Conservation (phyloP, 352 stramenopile species). For the Phytophthora parvispora region DNA sequence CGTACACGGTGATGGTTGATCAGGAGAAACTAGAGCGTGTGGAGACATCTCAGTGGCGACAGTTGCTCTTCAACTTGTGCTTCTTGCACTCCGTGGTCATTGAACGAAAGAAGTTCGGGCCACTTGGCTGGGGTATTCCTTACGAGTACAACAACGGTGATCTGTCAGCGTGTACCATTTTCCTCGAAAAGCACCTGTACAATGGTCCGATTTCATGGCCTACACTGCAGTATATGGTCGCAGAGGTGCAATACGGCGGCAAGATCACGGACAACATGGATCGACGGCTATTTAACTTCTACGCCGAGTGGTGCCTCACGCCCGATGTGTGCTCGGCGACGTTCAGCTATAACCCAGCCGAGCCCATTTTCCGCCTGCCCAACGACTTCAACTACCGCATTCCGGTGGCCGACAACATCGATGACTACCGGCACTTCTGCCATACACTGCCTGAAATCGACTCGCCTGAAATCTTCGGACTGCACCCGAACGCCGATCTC, state of each 20-base stretch:
- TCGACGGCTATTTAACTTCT: conserved; percentile 98
- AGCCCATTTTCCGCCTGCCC: conserved; percentile 97
- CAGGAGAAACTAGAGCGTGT: conserved; percentile 98
- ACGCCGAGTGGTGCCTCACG: conserved; percentile 98
- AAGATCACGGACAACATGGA: conserved; percentile 99
- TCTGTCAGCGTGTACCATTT: conserved; percentile 98
- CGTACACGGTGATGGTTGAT: conserved; percentile 99
- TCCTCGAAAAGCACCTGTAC: conserved; percentile 99
- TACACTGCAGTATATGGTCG: conserved; percentile 99
- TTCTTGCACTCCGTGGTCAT: conserved; percentile 99
- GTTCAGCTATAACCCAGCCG: conserved; percentile 97
- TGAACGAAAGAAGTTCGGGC: conserved; percentile 99
- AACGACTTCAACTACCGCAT: conserved; percentile 98
- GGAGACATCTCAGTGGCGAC: conserved; percentile 97
- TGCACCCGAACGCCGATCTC: conserved; percentile 99
- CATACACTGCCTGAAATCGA: conserved; percentile 97
- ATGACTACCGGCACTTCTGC: conserved; percentile 97
- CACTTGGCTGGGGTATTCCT: conserved; percentile 98
- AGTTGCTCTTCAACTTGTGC: conserved; percentile 98
- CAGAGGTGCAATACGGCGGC: conserved; percentile 98
- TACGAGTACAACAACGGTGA: conserved; percentile 99
- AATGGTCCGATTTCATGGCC: conserved; percentile 98
- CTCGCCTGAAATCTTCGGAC: conserved; percentile 98
- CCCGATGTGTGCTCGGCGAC: conserved; percentile 78
- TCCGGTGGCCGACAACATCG: conserved; percentile 92